A percentile compares a stretch with the other conserved stretches of the same genome.
Conservation (phyloP, 2,329 filamentous ascomycete species). For the Samsoniella hepiali region DNA sequence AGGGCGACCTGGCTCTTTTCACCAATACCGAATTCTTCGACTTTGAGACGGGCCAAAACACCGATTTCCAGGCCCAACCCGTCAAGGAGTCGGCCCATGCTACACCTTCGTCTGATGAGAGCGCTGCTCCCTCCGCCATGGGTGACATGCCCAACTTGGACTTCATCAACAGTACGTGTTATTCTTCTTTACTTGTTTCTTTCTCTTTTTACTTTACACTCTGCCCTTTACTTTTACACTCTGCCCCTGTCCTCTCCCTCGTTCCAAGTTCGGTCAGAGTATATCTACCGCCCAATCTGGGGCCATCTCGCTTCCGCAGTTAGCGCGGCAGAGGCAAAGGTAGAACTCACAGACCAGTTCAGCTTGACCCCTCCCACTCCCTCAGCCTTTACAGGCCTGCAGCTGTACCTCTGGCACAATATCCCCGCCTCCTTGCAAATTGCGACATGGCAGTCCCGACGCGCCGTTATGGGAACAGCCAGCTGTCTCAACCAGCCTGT, state of each 20-base stretch:
- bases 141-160: constrained; percentile 47
- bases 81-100: constrained; percentile 40
- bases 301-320: not conserved
- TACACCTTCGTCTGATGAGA: constrained; percentile 36
- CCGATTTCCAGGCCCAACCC: constrained; percentile 52
- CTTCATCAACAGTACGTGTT: constrained; percentile 47
- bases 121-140: constrained; percentile 40
- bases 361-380: not conserved
- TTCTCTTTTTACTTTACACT: constrained; percentile 1
- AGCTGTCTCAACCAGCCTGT: constrained; percentile 7
- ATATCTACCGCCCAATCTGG: not conserved
- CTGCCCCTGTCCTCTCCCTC: not conserved
- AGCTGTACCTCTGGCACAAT: constrained; percentile 19
- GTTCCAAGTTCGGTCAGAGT: not conserved
- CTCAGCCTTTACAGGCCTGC: constrained; percentile 12
- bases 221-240: not conserved
- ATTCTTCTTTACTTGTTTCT: constrained; percentile 21
- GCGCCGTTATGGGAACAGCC: not conserved
- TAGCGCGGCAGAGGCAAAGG: not conserved
- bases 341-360: not conserved
- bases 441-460: constrained; percentile 7
- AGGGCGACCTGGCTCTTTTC: constrained; percentile 73
- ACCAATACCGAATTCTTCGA: constrained; percentile 82
- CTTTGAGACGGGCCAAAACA: constrained; percentile 64
- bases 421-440: constrained; percentile 18